Evolutionary conservation across 2,329 filamentous ascomycete species (phyloP), one percentile per base, ranked within the genome.

Genomic region (Xylariales sp.): DNA sequence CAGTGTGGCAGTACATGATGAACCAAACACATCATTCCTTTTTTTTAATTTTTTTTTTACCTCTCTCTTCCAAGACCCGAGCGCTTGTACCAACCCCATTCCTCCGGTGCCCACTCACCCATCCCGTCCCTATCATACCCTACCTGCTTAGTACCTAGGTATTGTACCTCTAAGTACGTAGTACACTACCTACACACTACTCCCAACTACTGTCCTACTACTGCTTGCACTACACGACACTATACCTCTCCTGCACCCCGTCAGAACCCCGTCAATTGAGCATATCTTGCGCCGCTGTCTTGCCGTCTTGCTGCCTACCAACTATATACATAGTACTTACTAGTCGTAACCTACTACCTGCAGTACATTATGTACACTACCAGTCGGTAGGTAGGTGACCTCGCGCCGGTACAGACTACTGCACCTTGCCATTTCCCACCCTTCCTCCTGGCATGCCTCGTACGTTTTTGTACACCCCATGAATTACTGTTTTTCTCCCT

Each of bases 401-500:
- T 76, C 69, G 72, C 70, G 73, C 69, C 69, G 73, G 73, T 72
- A 75, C 69, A 73, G 71, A 70, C 71, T 74, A 69, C 68, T 72
- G 70, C 68, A 73, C 62, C 68, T 49, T 45, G 53, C 67, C 66
- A 73, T 71, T 72, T 72, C 72, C 73, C 70, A 74, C 64, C 64
- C 70, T 69, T 70, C 64, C 63, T 64, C 69, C 70, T 73, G 46
- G 65, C 55, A 62, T 72, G 68, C 70, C 70, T 68, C 68, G 41
- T 73, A 66, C 59, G 48, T 72, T 72, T 72, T 63, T 62, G 64
- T 58, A 54, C 55, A 58, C 46, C 66, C 52, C 30, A 30, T 48
- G 62, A 65, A 60, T 49, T 52, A 52, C 65, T 61, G 4, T 43
- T 69, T 71, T 52, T 53, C 59, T 58, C 65, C 59, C 65, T 54